Percentiles rank a stretch among this genome's conserved stretches.
These are phyloP conservation scores for Naganishia sp. DNA, from an alignment of 1,284 basidiomycete genomes.

Conservation along the genomic window DNA sequence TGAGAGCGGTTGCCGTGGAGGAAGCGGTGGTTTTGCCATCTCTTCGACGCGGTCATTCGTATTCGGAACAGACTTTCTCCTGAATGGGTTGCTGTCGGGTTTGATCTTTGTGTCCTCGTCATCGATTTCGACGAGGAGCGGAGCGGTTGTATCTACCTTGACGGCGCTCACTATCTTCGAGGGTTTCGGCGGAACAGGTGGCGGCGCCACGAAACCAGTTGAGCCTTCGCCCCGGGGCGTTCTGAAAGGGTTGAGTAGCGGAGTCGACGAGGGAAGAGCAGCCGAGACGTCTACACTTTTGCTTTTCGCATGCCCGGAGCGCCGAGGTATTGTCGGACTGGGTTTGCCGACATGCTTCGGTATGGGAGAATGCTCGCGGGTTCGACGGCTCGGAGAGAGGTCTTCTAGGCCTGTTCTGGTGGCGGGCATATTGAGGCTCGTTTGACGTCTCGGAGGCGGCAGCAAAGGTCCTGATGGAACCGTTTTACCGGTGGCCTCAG, in stretches of 20 bases:
- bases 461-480: neutral
- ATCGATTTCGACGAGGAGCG: conserved; percentile 5
- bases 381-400: too few relatives aligned
- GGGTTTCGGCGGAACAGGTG: conserved; percentile 21
- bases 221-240: neutral
- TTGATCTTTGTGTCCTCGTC: neutral
- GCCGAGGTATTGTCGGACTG: neutral
- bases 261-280: conserved; percentile 4
- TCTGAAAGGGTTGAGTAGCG: conserved; percentile 21
- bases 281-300: conserved; percentile 3
- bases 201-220: conserved; percentile 1
- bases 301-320: conserved; percentile 11
- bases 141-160: neutral
- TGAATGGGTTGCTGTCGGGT: conserved; percentile 20
- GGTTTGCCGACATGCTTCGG: neutral
- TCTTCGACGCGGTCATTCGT: neutral
- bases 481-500: too few relatives aligned
- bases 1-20: conserved; percentile 1
- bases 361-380: too few relatives aligned
- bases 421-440: neutral
- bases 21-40: conserved; percentile 8
- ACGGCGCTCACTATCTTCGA: neutral
- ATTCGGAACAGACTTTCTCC: neutral
- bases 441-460: conserved; percentile 16
- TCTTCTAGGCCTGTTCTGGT: too few relatives aligned